phyloP scores from a whole-genome alignment of 371 early-diverging fungal genomes.

The Fennellomyces sp. region DNA sequence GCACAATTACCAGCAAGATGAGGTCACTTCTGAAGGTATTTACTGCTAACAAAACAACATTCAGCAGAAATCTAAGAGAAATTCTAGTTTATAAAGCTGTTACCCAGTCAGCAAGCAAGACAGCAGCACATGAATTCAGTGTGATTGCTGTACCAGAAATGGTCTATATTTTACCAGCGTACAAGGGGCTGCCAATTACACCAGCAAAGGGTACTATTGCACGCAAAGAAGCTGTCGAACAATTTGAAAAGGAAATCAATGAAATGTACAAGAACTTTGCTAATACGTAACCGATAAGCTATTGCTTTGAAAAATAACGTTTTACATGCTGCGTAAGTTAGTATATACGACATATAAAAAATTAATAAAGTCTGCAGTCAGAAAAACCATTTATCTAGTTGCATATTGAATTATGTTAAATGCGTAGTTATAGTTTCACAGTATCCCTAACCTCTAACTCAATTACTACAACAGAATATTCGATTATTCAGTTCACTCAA shows the following conservation, averaged over 20 bases:
- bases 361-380: too few relatives aligned
- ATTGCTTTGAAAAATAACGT: too few relatives aligned
- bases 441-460: too few relatives aligned
- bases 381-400: too few relatives aligned
- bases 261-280: too few relatives aligned
- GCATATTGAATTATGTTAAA: too few relatives aligned
- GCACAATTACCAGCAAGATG: conserved; percentile 5
- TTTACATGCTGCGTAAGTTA: too few relatives aligned
- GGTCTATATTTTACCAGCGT: conserved; percentile 32
- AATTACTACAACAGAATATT: too few relatives aligned
- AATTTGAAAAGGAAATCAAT: conserved; percentile 20
- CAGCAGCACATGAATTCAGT: conserved; percentile 31
- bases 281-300: too few relatives aligned
- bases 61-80: conserved; percentile 7
- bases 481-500: too few relatives aligned
- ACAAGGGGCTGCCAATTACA: conserved; percentile 16
- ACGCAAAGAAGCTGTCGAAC: conserved; percentile 16
- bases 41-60: not conserved
- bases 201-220: conserved; percentile 32
- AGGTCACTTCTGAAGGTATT: conserved; percentile 10
- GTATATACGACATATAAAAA: too few relatives aligned
- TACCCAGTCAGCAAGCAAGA: conserved; percentile 20
- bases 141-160: conserved; percentile 30
- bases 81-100: conserved; percentile 21
- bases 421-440: too few relatives aligned